A percentile compares a stretch with the other conserved stretches of the same genome.
phyloP scores from a whole-genome alignment of 805 yeast species.

The Metschnikowia kunwiensis region DNA sequence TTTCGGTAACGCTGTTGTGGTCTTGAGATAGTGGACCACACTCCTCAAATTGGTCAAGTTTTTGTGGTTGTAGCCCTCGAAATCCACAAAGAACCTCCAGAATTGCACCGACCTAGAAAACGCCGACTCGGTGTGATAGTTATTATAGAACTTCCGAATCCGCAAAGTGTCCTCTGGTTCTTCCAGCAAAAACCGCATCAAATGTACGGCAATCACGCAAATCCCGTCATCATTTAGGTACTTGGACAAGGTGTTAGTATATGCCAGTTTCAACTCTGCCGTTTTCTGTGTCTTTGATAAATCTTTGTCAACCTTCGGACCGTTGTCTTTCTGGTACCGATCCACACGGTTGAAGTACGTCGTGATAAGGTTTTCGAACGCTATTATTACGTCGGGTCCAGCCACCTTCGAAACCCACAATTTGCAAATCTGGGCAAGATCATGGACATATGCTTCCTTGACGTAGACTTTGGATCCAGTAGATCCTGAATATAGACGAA shows the following conservation, averaged over 20 bases:
- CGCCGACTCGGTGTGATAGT: slow-evolving; percentile 23
- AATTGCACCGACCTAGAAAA: slow-evolving; percentile 45
- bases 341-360: slow-evolving; percentile 21
- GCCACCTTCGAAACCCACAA: slow-evolving; percentile 17
- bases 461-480: slow-evolving; percentile 11
- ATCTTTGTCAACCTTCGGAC: neutral
- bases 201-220: slow-evolving; percentile 25
- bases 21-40: slow-evolving; percentile 45
- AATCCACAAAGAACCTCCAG: slow-evolving; percentile 57
- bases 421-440: slow-evolving; percentile 6
- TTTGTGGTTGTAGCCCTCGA: slow-evolving; percentile 41
- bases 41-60: slow-evolving; percentile 45
- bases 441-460: slow-evolving; percentile 20
- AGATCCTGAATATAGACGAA: slow-evolving; percentile 25
- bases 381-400: slow-evolving; percentile 14
- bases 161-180: slow-evolving; percentile 21
- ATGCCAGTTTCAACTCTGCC: slow-evolving; percentile 11
- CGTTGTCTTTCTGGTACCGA: slow-evolving; percentile 12
- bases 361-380: slow-evolving; percentile 20
- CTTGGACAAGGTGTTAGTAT: slow-evolving; percentile 23
- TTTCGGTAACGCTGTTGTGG: slow-evolving; percentile 48
- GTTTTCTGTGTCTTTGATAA: neutral
- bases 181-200: slow-evolving; percentile 32
- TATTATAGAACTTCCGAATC: slow-evolving; percentile 31
- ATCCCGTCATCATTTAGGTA: slow-evolving; percentile 42